These are phyloP conservation scores for Tricholoma sp. DNA, from an alignment of 768 basidiomycete species.

Conservation along the genomic window DNA sequence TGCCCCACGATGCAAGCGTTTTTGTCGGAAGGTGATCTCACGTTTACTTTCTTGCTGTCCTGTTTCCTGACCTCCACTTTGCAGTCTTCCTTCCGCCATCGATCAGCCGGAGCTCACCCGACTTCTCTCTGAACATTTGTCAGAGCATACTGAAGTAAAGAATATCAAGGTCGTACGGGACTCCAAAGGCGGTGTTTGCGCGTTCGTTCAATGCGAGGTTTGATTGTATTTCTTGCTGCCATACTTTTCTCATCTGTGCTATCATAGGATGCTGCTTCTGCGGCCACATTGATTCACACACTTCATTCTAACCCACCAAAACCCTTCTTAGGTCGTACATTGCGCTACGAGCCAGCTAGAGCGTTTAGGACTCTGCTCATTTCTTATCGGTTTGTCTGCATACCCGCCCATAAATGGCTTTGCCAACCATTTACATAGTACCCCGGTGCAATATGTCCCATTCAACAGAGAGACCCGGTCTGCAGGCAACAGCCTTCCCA, in stretches of 20 bases:
- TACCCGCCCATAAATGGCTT: not conserved
- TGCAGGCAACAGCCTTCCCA: conserved; percentile 9
- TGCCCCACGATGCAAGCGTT: conserved; percentile 72
- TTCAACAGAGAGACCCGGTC: conserved; percentile 12
- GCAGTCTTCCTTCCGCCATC: conserved; percentile 64
- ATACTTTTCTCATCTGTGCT: conserved; percentile 5
- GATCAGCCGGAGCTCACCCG: conserved; percentile 58
- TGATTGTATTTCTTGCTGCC: conserved; percentile 10
- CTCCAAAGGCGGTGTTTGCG: conserved; percentile 72
- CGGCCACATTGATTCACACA: conserved; percentile 52
- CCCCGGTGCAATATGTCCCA: conserved; percentile 33
- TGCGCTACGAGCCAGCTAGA: conserved; percentile 76
- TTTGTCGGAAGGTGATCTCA: conserved; percentile 72
- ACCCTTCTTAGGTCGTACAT: conserved; percentile 63
- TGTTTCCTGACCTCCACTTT: not conserved
- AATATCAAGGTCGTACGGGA: conserved; percentile 70
- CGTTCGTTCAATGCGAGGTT: conserved; percentile 85
- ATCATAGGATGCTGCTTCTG: conserved; percentile 52
- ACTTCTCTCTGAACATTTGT: conserved; percentile 62
- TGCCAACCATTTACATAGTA: conserved; percentile 19
- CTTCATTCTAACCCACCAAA: conserved; percentile 51
- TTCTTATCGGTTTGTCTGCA: conserved; percentile 57
- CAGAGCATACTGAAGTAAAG: conserved; percentile 58
- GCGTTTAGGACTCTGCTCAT: conserved; percentile 70
- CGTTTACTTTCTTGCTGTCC: conserved; percentile 5